Evolutionary conservation across 2,329 filamentous ascomycete species (phyloP).

Genomic region (Aureobasidium sp.): DNA sequence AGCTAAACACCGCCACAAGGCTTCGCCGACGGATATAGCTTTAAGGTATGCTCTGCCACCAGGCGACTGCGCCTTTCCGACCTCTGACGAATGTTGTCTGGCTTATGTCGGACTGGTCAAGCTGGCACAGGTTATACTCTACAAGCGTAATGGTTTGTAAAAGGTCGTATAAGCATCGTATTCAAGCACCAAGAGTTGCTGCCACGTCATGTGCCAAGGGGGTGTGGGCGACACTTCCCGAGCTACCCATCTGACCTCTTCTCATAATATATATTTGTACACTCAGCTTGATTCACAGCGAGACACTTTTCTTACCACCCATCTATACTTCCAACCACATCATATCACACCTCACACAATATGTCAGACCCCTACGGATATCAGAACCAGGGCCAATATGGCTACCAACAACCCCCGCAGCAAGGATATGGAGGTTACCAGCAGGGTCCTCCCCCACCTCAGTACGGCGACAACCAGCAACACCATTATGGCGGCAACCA

Average conservation of each 20-base stretch:
- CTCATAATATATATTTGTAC: background rate
- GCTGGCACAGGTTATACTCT: background rate
- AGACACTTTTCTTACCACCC: background rate
- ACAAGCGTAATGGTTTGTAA: background rate
- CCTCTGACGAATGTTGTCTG: background rate
- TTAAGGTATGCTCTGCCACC: background rate
- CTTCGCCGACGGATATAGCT: background rate
- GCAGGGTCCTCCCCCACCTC: conserved; percentile 10
- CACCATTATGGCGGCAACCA: conserved; percentile 17
- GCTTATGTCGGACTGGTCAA: background rate
- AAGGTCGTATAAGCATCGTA: background rate
- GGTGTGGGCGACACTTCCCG: background rate
- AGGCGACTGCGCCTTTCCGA: background rate
- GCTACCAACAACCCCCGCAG: conserved; percentile 9
- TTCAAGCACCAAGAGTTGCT: background rate
- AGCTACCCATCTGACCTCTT: conserved; percentile 4
- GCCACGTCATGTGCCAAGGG: conserved; percentile 7
- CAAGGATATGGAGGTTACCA: conserved; percentile 16
- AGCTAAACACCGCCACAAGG: background rate
- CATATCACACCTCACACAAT: conserved; percentile 12
- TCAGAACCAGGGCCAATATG: conserved; percentile 17
- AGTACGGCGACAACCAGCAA: conserved; percentile 14
- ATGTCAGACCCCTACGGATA: conserved; percentile 47
- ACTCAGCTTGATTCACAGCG: background rate
- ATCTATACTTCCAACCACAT: background rate